A percentile compares a stretch with the other conserved stretches of the same genome.
phyloP scores from a whole-genome alignment of 2,329 filamentous ascomycete species.

The Pezicula rhizophila region DNA sequence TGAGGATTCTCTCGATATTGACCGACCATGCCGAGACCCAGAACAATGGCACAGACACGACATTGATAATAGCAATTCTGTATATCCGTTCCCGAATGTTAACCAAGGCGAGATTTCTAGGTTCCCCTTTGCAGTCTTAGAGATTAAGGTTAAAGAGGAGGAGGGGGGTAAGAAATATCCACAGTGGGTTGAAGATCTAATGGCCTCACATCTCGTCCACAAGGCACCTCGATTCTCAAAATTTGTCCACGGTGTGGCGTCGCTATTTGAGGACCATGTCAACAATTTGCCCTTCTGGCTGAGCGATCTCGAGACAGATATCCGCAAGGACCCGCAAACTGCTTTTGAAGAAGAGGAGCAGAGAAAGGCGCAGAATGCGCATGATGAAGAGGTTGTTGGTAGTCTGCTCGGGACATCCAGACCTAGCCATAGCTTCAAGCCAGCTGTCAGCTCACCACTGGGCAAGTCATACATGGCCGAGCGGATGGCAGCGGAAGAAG shows the following conservation, averaged over 20 bases:
- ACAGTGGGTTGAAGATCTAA: slow-evolving; percentile 86
- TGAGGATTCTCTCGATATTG: slow-evolving; percentile 68
- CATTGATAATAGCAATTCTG: slow-evolving; percentile 76
- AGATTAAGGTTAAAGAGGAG: slow-evolving; percentile 76
- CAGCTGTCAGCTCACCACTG: slow-evolving; percentile 59
- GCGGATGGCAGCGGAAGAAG: slow-evolving; percentile 41
- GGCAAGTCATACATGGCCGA: slow-evolving; percentile 60
- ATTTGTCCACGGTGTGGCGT: slow-evolving; percentile 88
- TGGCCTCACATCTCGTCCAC: slow-evolving; percentile 87
- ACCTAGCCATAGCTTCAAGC: slow-evolving; percentile 44
- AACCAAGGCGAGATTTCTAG: slow-evolving; percentile 85
- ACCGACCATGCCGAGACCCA: slow-evolving; percentile 83
- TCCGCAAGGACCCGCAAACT: slow-evolving; percentile 82
- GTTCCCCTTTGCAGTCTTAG: slow-evolving; percentile 85
- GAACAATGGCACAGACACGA: slow-evolving; percentile 87
- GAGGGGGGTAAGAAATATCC: slow-evolving; percentile 60
- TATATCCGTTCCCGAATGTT: slow-evolving; percentile 81
- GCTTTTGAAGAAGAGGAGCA: slow-evolving; percentile 91
- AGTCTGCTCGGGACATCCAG: slow-evolving; percentile 64
- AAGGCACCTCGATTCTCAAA: slow-evolving; percentile 89
- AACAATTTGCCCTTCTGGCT: slow-evolving; percentile 97
- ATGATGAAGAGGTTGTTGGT: slow-evolving; percentile 84
- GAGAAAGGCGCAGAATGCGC: slow-evolving; percentile 70
- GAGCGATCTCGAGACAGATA: slow-evolving; percentile 84
- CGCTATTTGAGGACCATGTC: slow-evolving; percentile 90